phyloP scores from a whole-genome alignment of 2,329 filamentous ascomycete species.

The Stachybotrys chlorohalonatus region DNA sequence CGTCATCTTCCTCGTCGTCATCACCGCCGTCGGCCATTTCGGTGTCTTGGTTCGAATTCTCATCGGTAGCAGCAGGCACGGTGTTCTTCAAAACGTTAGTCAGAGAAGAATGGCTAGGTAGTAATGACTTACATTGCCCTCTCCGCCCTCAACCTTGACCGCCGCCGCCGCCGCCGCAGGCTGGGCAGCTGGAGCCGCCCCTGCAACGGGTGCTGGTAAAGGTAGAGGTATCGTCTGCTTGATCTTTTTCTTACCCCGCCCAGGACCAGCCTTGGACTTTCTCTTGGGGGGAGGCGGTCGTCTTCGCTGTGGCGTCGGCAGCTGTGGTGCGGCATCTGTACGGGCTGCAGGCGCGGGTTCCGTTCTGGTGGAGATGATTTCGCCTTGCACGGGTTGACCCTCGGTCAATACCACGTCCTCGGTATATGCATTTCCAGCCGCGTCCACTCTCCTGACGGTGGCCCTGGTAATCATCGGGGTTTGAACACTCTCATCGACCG shows the following conservation, averaged over 20 bases:
- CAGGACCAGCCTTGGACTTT: slow-evolving; percentile 67
- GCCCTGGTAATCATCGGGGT: slow-evolving; percentile 62
- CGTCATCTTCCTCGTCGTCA: slow-evolving; percentile 37
- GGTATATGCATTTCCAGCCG: slow-evolving; percentile 70
- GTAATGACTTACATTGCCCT: slow-evolving; percentile 19
- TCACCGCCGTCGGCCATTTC: slow-evolving; percentile 45
- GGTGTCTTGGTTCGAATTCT: slow-evolving; percentile 36
- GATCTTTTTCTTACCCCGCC: slow-evolving; percentile 72
- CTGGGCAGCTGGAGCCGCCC: slow-evolving; percentile 19
- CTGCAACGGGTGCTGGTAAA: slow-evolving; percentile 11
- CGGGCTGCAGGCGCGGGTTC: slow-evolving; percentile 47
- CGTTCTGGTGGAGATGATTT: slow-evolving; percentile 58
- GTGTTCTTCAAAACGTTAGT: slow-evolving; percentile 19
- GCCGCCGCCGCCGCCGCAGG: slow-evolving; percentile 18
- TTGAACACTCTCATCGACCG: slow-evolving; percentile 31
- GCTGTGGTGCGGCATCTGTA: slow-evolving; percentile 40
- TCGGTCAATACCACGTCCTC: slow-evolving; percentile 77
- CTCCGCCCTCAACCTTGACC: slow-evolving; percentile 26
- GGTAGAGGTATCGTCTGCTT: slow-evolving; percentile 37
- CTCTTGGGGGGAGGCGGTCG: slow-evolving; percentile 70
- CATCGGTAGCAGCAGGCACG: slow-evolving; percentile 32
- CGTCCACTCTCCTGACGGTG: slow-evolving; percentile 70
- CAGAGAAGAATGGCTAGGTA: background rate
- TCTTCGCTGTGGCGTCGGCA: slow-evolving; percentile 38
- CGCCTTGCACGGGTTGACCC: slow-evolving; percentile 71